phyloP scores from a whole-genome alignment of 129 eudicot species.

The Helianthus annuus region HanXRQr2.0-SUNRISE NC_035445.2:85984469-85984968 shows the following conservation, averaged over 20 bases:
- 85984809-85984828: not conserved
- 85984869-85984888: no score
- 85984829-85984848: not conserved
- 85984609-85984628: no score
- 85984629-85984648: no score
- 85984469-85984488: conserved; percentile 79
- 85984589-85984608: conserved; percentile 50
- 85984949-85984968: no score
- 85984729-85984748: conserved; percentile 77
- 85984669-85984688: conserved; percentile 68
- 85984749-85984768: conserved; percentile 90
- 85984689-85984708: conserved; percentile 82
- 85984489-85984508: conserved; percentile 65
- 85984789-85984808: conserved; percentile 1
- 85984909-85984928: no score
- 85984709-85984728: no score
- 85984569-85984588: conserved; percentile 19
- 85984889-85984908: no score
- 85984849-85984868: no score
- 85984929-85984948: no score
- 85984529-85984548: conserved; percentile 51
- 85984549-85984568: not conserved
- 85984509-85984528: conserved; percentile 87
- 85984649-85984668: conserved; percentile 49
- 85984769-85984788: conserved; percentile 70